Percentiles rank a stretch among this genome's conserved stretches.
Conservation (phyloP, 495 filamentous ascomycete genomes). For the Trichoderma erinaceum region DNA sequence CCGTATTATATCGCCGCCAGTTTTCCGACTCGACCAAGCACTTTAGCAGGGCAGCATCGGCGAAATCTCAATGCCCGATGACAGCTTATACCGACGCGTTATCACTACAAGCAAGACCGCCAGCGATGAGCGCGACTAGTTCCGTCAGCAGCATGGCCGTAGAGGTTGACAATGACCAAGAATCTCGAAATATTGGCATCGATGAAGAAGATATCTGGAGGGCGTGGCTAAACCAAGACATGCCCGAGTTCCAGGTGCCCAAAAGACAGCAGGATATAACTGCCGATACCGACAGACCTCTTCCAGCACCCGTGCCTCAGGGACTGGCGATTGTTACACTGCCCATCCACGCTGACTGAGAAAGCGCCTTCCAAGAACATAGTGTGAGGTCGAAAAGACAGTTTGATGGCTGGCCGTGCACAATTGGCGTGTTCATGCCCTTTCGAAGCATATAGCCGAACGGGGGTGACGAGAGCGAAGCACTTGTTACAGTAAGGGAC, state of each 20-base stretch:
- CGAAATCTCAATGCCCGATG: background rate
- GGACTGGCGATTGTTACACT: background rate
- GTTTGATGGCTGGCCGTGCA: background rate
- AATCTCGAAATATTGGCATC: background rate
- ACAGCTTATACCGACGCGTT: background rate
- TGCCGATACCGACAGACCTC: background rate
- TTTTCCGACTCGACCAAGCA: background rate
- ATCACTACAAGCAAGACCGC: background rate
- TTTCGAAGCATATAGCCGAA: constrained; percentile 12
- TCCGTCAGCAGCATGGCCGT: background rate
- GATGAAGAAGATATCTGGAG: background rate
- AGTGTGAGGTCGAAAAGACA: background rate
- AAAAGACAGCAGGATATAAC: background rate
- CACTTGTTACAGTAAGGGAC: background rate
- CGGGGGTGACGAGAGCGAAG: background rate
- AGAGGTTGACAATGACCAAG: background rate
- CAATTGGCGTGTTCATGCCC: background rate
- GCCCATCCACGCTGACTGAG: background rate
- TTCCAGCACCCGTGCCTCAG: background rate
- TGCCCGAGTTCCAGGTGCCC: background rate
- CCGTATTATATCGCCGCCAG: background rate
- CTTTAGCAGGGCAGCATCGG: background rate
- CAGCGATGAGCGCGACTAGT: background rate
- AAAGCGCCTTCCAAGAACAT: background rate
- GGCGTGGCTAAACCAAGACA: background rate